These are phyloP conservation scores for Rubroboletus satanas DNA, from an alignment of 768 basidiomycete genomes.

Conservation along the genomic window DNA sequence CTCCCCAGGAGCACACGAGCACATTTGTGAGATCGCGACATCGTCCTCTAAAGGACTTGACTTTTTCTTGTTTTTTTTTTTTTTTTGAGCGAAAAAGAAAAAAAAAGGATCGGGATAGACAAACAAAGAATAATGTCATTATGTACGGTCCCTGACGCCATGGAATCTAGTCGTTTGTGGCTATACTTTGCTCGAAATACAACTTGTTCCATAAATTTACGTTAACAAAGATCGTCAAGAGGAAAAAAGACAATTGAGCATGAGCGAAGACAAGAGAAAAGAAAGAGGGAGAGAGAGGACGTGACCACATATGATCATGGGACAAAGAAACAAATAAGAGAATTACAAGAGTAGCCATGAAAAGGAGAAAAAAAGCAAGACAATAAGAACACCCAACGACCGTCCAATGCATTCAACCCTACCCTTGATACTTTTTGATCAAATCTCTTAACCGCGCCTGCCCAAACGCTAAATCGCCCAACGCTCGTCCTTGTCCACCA, in stretches of 20 bases:
- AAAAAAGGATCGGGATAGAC: neutral
- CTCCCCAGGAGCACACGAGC: neutral
- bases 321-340: neutral
- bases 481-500: conserved; percentile 11
- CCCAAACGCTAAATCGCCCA: conserved; percentile 63
- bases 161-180: neutral
- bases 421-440: conserved; percentile 76
- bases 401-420: neutral
- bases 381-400: neutral
- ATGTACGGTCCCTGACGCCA: neutral
- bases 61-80: neutral
- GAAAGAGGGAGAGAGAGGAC: neutral
- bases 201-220: conserved; percentile 7
- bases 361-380: neutral
- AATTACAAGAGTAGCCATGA: neutral
- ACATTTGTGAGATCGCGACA: neutral
- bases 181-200: neutral
- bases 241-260: neutral
- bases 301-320: neutral
- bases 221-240: neutral
- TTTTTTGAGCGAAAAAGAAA: no score
- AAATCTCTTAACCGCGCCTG: conserved; percentile 73
- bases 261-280: neutral
- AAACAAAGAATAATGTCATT: neutral
- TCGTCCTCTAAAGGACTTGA: neutral